These are phyloP conservation scores for Kalaharituber pfeilii DNA, from an alignment of 2,329 filamentous ascomycete species.

Conservation along the genomic window DNA sequence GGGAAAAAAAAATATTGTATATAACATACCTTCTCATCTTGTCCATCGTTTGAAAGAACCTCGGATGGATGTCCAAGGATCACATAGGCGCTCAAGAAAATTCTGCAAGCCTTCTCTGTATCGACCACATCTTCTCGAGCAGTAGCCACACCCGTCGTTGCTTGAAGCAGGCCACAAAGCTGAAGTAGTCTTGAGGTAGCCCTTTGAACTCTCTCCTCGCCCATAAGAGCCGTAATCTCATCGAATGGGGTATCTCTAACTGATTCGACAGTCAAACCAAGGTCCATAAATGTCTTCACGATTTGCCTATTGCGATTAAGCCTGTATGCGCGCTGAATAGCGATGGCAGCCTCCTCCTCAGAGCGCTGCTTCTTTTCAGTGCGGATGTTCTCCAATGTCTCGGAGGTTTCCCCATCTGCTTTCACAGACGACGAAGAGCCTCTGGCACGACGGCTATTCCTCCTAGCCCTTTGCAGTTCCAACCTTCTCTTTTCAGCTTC, in stretches of 20 bases:
- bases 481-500: conserved; percentile 58
- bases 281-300: conserved; percentile 46
- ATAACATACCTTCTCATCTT: conserved; percentile 29
- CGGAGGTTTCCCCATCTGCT: conserved; percentile 29
- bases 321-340: conserved; percentile 56
- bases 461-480: conserved; percentile 38
- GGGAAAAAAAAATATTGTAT: neutral
- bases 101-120: conserved; percentile 53
- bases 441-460: conserved; percentile 35
- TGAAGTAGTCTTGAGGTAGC: conserved; percentile 49
- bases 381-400: conserved; percentile 36
- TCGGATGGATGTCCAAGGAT: conserved; percentile 64
- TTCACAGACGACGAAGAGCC: conserved; percentile 36
- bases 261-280: conserved; percentile 52
- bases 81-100: conserved; percentile 62
- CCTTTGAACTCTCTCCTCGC: conserved; percentile 46
- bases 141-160: conserved; percentile 42
- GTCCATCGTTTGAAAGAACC: conserved; percentile 57
- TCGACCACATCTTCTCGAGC: conserved; percentile 30
- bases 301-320: conserved; percentile 39
- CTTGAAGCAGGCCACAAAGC: conserved; percentile 44
- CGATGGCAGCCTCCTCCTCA: conserved; percentile 41
- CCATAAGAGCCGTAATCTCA: conserved; percentile 50
- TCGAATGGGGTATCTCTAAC: conserved; percentile 57
- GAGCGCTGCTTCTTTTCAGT: conserved; percentile 33